A percentile compares a stretch with the other conserved stretches of the same genome.
phyloP scores from a whole-genome alignment of 2,329 filamentous ascomycete species.

The Phoma sp. region DNA sequence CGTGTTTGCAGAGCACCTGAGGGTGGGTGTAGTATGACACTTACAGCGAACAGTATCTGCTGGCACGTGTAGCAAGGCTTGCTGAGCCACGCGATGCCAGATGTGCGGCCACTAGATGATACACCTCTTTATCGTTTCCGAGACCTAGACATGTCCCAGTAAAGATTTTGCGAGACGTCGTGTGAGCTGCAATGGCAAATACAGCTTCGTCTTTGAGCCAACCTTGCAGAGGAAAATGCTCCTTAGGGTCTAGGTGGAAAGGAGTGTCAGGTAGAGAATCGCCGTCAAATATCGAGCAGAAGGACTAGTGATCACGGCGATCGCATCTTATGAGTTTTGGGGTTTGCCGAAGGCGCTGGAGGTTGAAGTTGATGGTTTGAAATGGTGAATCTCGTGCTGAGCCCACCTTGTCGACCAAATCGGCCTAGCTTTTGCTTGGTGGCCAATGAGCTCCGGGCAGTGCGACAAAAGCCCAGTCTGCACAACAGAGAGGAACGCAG shows the following conservation, averaged over 20 bases:
- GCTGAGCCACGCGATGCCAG: conserved; percentile 20
- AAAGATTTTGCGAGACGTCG: not conserved
- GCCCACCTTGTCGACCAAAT: conserved; percentile 9
- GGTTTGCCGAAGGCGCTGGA: conserved; percentile 26
- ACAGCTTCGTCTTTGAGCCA: conserved; percentile 24
- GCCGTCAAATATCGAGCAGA: conserved; percentile 4
- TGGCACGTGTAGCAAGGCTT: conserved; percentile 29
- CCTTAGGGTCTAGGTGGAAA: conserved; percentile 28
- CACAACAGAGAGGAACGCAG: not conserved
- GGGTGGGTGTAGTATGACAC: conserved; percentile 20
- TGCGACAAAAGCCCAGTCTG: conserved; percentile 11
- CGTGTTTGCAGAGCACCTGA: not conserved
- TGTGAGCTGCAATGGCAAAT: conserved; percentile 16
- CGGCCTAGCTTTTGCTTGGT: conserved; percentile 6
- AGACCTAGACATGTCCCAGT: not conserved
- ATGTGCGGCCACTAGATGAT: not conserved
- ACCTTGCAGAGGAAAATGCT: conserved; percentile 41
- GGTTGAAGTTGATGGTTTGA: conserved; percentile 27
- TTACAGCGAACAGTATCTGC: conserved; percentile 29
- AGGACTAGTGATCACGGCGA: not conserved
- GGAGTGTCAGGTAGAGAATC: conserved; percentile 5
- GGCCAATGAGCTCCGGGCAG: conserved; percentile 11
- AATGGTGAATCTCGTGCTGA: conserved; percentile 32
- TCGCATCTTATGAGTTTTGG: conserved; percentile 1
- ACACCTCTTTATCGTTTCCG: not conserved